These are phyloP conservation scores for Thalassiosira delicatula DNA, from an alignment of 352 stramenopile genomes.

Conservation along the genomic window DNA sequence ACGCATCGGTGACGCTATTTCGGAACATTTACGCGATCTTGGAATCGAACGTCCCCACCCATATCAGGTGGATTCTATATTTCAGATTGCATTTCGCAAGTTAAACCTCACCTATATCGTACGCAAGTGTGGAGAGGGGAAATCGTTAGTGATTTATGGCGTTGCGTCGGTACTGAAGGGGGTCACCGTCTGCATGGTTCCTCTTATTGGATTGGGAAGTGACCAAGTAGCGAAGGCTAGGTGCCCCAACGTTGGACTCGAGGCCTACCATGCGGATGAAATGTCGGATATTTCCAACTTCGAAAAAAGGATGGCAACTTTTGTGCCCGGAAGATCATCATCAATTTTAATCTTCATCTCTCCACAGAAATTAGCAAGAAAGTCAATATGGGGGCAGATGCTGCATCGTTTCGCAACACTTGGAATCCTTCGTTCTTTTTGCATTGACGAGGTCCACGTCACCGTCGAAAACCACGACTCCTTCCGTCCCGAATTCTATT, in stretches of 20 bases:
- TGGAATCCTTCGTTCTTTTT: background rate
- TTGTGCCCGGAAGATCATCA: background rate
- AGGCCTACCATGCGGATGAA: conserved; percentile 13
- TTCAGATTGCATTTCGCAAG: background rate
- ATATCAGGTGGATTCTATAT: background rate
- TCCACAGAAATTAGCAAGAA: background rate
- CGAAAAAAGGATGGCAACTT: background rate
- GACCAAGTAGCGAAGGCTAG: background rate
- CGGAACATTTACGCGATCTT: too few species aligned
- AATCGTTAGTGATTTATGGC: background rate
- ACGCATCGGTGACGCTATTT: too few species aligned
- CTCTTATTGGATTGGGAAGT: conserved; percentile 1
- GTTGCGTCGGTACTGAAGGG: background rate
- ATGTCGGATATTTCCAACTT: too few species aligned
- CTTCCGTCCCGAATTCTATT: too few species aligned
- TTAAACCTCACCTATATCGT: background rate
- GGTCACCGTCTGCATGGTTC: background rate
- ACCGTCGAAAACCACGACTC: too few species aligned
- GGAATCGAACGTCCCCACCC: background rate
- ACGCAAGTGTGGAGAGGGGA: background rate
- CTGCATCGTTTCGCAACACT: background rate
- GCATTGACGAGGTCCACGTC: background rate
- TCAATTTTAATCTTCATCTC: background rate
- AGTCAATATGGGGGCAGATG: background rate
- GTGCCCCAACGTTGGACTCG: background rate